Evolutionary conservation across 495 filamentous ascomycete species (phyloP).

Genomic region (Cryomyces minteri): DNA sequence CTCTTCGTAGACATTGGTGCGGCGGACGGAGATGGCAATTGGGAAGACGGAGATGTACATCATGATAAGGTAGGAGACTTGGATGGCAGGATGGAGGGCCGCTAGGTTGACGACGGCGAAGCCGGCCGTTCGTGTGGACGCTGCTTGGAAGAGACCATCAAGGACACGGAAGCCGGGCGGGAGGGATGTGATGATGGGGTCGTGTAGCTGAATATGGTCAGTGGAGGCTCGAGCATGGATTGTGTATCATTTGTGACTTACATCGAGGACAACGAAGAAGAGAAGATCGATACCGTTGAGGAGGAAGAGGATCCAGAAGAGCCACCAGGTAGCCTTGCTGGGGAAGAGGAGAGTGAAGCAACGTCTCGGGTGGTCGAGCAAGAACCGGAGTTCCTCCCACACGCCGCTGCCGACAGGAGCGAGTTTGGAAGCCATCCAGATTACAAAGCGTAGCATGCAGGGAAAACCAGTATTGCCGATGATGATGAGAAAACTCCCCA

Average conservation of each 20-base stretch:
- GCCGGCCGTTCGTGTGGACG: slow-evolving; percentile 72
- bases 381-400: slow-evolving; percentile 77
- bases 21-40: slow-evolving; percentile 80
- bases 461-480: slow-evolving; percentile 92
- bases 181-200: slow-evolving; percentile 37
- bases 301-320: slow-evolving; percentile 66
- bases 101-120: slow-evolving; percentile 65
- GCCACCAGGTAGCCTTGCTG: slow-evolving; percentile 82
- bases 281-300: slow-evolving; percentile 73
- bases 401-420: slow-evolving; percentile 40
- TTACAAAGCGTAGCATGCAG: slow-evolving; percentile 76
- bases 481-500: slow-evolving; percentile 67
- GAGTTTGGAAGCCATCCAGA: slow-evolving; percentile 52
- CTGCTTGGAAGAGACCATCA: slow-evolving; percentile 75
- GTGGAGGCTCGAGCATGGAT: slow-evolving; percentile 1
- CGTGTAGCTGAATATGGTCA: slow-evolving; percentile 37
- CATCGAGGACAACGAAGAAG: slow-evolving; percentile 80
- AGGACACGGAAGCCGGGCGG: slow-evolving; percentile 54
- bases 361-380: slow-evolving; percentile 83
- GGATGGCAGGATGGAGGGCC: slow-evolving; percentile 70
- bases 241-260: slow-evolving; percentile 22
- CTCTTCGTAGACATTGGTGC: slow-evolving; percentile 95
- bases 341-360: slow-evolving; percentile 93
- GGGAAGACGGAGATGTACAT: slow-evolving; percentile 98
- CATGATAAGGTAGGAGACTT: slow-evolving; percentile 93